Evolutionary conservation across 495 filamentous ascomycete species (phyloP).

Genomic region (Acidiella bohemica): DNA sequence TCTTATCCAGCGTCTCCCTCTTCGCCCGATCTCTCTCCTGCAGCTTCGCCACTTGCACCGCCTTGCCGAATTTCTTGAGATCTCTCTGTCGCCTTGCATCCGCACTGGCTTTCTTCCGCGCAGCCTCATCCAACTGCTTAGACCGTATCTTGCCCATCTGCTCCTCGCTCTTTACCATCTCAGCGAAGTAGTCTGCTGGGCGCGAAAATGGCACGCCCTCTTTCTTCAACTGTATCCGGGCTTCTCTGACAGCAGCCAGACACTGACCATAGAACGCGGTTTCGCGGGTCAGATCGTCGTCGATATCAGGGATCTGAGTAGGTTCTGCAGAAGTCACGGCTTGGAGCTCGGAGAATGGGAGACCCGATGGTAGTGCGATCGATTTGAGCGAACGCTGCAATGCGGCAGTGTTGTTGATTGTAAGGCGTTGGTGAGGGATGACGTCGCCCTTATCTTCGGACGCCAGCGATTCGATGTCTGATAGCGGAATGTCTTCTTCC

Average conservation of each 20-base stretch:
- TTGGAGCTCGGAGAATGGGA: conserved; percentile 54
- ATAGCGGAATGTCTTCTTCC: conserved; percentile 59
- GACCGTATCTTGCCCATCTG: conserved; percentile 94
- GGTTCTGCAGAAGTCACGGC: conserved; percentile 41
- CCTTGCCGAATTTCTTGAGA: conserved; percentile 97
- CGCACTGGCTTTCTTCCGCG: conserved; percentile 76
- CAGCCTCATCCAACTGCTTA: conserved; percentile 85
- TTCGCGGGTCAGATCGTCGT: conserved; percentile 82
- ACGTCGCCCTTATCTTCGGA: conserved; percentile 75
- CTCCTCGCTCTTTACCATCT: conserved; percentile 97
- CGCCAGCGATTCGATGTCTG: conserved; percentile 63
- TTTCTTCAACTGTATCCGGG: conserved; percentile 57
- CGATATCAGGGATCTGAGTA: conserved; percentile 49
- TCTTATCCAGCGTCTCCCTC: conserved; percentile 83
- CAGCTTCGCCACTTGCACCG: conserved; percentile 91
- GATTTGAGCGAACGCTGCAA: conserved; percentile 64
- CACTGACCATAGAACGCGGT: conserved; percentile 88
- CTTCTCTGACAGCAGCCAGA: conserved; percentile 60
- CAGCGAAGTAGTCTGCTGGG: conserved; percentile 89
- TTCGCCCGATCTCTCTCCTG: conserved; percentile 87
- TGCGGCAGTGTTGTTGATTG: conserved; percentile 90
- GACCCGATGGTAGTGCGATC: conserved; percentile 49
- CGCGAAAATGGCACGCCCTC: conserved; percentile 75
- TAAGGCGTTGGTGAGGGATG: conserved; percentile 78
- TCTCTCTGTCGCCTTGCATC: conserved; percentile 88